Evolutionary conservation across 139 green algal genomes (phyloP).

Genomic region (Spirogloea muscicola): DNA sequence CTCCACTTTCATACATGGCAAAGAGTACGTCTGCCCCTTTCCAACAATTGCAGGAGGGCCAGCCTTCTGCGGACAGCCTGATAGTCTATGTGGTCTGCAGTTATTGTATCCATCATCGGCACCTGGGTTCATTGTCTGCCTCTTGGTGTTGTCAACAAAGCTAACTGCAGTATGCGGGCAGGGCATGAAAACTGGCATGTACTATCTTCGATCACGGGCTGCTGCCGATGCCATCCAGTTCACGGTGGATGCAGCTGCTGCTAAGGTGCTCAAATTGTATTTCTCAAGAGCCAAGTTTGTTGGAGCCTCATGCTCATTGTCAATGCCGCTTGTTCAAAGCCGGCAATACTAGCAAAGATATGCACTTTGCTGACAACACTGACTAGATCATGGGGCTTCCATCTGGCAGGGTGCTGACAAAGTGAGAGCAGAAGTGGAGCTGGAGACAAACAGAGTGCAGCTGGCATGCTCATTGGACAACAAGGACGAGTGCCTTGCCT

Average conservation of each 20-base stretch:
- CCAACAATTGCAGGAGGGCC: too few relatives aligned
- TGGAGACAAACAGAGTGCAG: conserved; percentile 17
- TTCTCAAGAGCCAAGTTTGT: too few relatives aligned
- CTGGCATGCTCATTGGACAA: conserved; percentile 87
- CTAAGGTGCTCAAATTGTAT: too few relatives aligned
- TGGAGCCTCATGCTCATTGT: too few relatives aligned
- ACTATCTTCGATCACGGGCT: conserved; percentile 89
- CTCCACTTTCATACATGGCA: conserved; percentile 97
- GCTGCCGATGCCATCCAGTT: conserved; percentile 98
- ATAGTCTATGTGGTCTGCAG: too few relatives aligned
- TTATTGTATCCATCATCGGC: background rate
- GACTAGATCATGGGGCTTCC: too few relatives aligned
- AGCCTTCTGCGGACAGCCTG: too few relatives aligned
- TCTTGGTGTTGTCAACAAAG: background rate
- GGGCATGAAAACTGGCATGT: conserved; percentile 96
- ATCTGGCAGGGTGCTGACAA: background rate
- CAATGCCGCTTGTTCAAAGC: too few relatives aligned
- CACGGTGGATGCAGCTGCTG: conserved; percentile 75
- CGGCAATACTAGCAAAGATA: too few relatives aligned
- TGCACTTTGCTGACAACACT: too few relatives aligned
- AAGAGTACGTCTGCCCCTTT: conserved; percentile 60
- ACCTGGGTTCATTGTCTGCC: background rate
- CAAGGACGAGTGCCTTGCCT: conserved; percentile 94
- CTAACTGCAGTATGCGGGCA: background rate
- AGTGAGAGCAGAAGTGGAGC: background rate